Evolutionary conservation across 106 monocot genomes (phyloP).

Genomic region (Dendrobium huoshanense): DNA sequence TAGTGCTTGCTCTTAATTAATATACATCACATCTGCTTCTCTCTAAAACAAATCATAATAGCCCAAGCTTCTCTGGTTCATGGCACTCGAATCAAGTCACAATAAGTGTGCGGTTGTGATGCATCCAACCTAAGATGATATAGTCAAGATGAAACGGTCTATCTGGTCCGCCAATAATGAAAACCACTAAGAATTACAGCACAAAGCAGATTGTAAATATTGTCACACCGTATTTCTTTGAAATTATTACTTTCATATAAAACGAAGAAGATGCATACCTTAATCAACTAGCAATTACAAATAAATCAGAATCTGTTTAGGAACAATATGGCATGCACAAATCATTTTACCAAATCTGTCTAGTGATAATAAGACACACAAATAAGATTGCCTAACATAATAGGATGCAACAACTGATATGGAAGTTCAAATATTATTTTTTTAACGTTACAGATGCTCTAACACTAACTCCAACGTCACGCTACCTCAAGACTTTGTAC

Average conservation of each 20-base stretch:
- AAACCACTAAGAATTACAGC: not conserved
- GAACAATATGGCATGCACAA: no score
- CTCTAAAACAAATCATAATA: no score
- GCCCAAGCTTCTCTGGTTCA: not conserved
- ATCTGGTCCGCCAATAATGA: not conserved
- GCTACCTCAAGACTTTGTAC: constrained; percentile 1
- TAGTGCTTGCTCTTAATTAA: no score
- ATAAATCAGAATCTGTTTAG: no score
- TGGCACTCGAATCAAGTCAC: not conserved
- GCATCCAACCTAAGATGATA: not conserved
- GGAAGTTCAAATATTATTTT: not conserved
- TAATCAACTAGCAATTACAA: not conserved
- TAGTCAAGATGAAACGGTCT: not conserved
- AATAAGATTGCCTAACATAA: no score
- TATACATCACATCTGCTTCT: no score
- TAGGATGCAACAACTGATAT: no score
- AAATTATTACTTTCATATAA: not conserved
- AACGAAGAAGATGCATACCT: not conserved
- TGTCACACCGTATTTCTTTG: not conserved
- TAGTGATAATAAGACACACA: no score
- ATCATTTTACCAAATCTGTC: no score
- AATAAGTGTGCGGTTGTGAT: not conserved
- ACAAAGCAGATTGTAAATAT: not conserved
- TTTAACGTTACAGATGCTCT: not conserved
- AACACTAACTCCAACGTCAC: not conserved